Evolutionary conservation across 371 early-diverging fungal genomes (phyloP), one percentile per base, ranked within the genome.

Genomic region (Fennellomyces sp.): DNA sequence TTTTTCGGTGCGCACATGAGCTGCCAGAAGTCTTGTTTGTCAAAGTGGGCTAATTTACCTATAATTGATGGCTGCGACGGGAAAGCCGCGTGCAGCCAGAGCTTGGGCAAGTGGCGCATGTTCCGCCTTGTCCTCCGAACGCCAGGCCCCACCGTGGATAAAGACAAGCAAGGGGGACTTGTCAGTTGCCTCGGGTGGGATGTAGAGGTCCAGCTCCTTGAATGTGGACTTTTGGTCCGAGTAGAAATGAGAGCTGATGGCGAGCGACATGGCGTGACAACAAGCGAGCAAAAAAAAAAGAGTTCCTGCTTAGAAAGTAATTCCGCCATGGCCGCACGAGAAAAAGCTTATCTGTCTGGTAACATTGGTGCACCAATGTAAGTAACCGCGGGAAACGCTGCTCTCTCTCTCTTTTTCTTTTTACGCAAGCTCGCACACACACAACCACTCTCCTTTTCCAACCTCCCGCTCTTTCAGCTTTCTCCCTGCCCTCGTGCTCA

Each of bases 91-190:
- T 6, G 67, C 39, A 13, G 76, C 73, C 19, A 88, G 72, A 12
- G 57, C 58, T 50, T 64, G 45, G 45, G 78, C 86, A 30, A 90
- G 70, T 23, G 69, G 52, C 10, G 38, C 61, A 51, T 82, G 88
- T 25, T 83, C 85, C 23, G 67, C 59, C 65, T 92, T 91, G 68
- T 91, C 90, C 57, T 90, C 91, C 0, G 87, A 75, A 21, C 90
- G 77, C 94, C 94, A 94, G 4, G 93, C 91, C 5, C 95, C 95
- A 29, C 95, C 93, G 68, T 92, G 92, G 17, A 92, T 69, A 69
- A 87, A 88, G 5, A 91, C 81, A 7, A 88, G 57, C 8, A 92
- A 61, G 2, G 90, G 85, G 2, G 66, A 52, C 1, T 30, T 8
- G 2, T 53, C 31, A n/a, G 39, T 52, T 1, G 52, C 60, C 17